Evolutionary conservation across 345 rosid genomes (phyloP), one percentile per base, ranked within the genome.

Genomic region (Citrus sp.): DNA sequence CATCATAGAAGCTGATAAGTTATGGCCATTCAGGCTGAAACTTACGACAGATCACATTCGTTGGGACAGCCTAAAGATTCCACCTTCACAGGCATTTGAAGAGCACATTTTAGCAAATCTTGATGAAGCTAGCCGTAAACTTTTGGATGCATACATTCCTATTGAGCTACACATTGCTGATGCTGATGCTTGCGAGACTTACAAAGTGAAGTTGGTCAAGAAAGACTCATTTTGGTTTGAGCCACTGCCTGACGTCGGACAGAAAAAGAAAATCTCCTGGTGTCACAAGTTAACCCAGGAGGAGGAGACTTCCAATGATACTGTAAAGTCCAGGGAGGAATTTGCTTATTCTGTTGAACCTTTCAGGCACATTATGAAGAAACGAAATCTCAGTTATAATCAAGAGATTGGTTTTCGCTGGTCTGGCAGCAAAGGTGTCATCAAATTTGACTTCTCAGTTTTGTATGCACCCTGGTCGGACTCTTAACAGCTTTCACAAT

Each of bases 221-320:
- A 80, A 85, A 55, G 78, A 85, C 67, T 54, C 80, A 0, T 85
- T 85, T 28, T 85, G 84, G 85, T 85, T 82, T 34, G 83, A 85
- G 6, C 85, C 85, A 37, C 24, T 85, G 21, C 87, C 87, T 73
- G 83, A 79, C 46, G 68, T 64, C 14, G 79, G 40, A 24, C 66
- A 54, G 67, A 60, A 72, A 61, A 65, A 34, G 25, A 22, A 8
- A 10, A 63, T 54, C 13, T 28, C 64, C 37, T 65, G 61, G 21
- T 42, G 10, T 32, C 58, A 38, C 35, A 61, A 49, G 18, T 2
- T 1, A 35, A 0, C 58, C 27, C 13, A 22, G 61, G 27, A 18
- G 21, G 68, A 38, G 12, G 28, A 67, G 14, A 3, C 35, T 32
- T 28, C 54, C 25, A 4, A n/a, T 54, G 55, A 24, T 25, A 37